A percentile compares a stretch with the other conserved stretches of the same genome.
Evolutionary conservation across 176 grass and related monocot genomes (phyloP).

Genomic region (Ananas comosus): DNA sequence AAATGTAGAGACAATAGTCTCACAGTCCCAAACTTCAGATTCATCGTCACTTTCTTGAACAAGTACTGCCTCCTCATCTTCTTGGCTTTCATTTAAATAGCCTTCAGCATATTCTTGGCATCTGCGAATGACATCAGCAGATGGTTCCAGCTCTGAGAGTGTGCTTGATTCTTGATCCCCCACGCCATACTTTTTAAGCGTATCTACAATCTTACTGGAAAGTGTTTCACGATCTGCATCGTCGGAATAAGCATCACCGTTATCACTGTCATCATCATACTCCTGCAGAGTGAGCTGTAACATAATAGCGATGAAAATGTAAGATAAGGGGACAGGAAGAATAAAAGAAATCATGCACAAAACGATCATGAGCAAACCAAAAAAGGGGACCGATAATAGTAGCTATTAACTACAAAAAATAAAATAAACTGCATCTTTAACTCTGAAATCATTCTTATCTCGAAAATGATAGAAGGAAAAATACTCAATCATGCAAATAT

Average conservation of each 20-base stretch:
- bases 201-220: constrained; percentile 34
- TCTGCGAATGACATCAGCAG: constrained; percentile 56
- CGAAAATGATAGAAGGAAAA: no score
- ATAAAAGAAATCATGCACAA: background rate
- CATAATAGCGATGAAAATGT: constrained; percentile 1
- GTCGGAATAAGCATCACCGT: constrained; percentile 22
- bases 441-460: no score
- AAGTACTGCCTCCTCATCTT: constrained; percentile 29
- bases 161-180: constrained; percentile 43
- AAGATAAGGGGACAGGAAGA: background rate
- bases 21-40: constrained; percentile 83
- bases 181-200: constrained; percentile 43
- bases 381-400: background rate
- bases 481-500: no score
- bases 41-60: constrained; percentile 86
- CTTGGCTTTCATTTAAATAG: constrained; percentile 54
- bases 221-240: constrained; percentile 34
- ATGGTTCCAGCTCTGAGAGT: constrained; percentile 30
- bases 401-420: background rate
- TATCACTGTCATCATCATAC: constrained; percentile 52
- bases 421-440: background rate
- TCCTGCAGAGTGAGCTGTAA: constrained; percentile 62
- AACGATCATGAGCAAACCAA: background rate
- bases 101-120: constrained; percentile 74
- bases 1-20: constrained; percentile 85